Base-by-base conservation (phyloP, 495 filamentous ascomycete species). In the Aeminium ludgeri region DNA sequence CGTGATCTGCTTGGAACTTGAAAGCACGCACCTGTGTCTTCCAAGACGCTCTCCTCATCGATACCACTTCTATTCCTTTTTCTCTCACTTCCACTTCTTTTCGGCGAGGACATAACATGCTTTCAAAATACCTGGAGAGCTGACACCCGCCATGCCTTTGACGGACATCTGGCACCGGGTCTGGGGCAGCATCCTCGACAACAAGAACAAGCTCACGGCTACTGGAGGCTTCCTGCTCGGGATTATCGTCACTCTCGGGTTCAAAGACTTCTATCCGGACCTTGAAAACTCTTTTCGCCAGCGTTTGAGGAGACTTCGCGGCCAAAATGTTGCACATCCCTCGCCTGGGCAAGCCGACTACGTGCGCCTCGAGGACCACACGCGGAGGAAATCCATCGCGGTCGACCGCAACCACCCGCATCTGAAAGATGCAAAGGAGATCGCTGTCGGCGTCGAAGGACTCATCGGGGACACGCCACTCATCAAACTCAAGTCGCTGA, bases 401-500 rank as follows among this genome's bases (percentile, higher is more conserved):
- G 10, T 35, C 10, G 41, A 37, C 28, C 18, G 38, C 3, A 40
- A 36, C 1, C 17, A 11, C 6, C 36, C 44, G 6, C n/a, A 13
- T n/a, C 23, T 4, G 23, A 25, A 25, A 8, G 34, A 36, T 18
- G 19, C 18, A 17, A 27, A 49, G 12, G 45, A 59, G 16, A 65
- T 70, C 40, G 48, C 51, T 6, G 74, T 82, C 30, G 91, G 87
- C 1, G 80, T 99, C 44, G 84, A 94, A 59, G 85, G 82, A 29
- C 82, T 77, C 52, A 94, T 99, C 52, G 91, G 89, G 38, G 84
- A 92, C 57, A 99, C 89, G 6, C 91, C 86, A 2, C 65, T 99
- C 1, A 70, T 99, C 49, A 70, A 74, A 34, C 86, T 99, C 59
- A 84, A 79, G 54, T 82, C 78, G 34, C 68, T 99, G 25, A 91